Evolutionary conservation across 306 rosid genomes (phyloP), one percentile per base, ranked within the genome.

Genomic region (Acacia confusa): DNA sequence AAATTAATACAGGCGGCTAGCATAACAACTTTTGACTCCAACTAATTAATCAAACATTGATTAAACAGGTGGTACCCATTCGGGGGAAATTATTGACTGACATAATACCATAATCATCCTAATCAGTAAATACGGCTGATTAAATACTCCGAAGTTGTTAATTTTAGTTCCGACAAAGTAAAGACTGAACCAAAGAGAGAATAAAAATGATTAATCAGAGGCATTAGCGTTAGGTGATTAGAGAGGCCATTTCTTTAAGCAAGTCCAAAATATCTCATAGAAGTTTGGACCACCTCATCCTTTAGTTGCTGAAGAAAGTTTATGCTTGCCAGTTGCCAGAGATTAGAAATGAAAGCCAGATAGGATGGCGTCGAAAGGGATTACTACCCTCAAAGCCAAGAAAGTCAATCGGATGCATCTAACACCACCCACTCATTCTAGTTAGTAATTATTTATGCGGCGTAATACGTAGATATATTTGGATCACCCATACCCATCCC

Each of bases 261-360:
- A 5, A 2, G 34, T 20, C 74, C 20, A 41, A 43, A 43, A 41
- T 30, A 9, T 82, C 30, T 43, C 12, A 43, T 17, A 11, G 67
- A n/a, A 44, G 7, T 75, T 6, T n/a, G 82, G 47, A 44, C 65
- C 81, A 32, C 66, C 41, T 69, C 43, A 68, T 65, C 48, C 78
- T 65, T 25, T 60, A 55, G 15, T 67, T 32, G 19, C 45, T 43
- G 71, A 63, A 84, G 25, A 55, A 25, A 27, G 72, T 22, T 57
- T 34, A 25, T 81, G 67, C 75, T 71, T 84, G 82, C 69, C 87
- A 36, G 79, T 71, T 84, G 82, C 69, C 87, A 36, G 79, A 53
- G 14, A 16, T 20, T 13, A 53, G 27, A 73, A 78, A 53, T 14
- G 12, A 41, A 32, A n/a, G 36, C 78, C 30, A 86, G 75, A 44